These are phyloP conservation scores for Metschnikowia anglica DNA, from an alignment of 805 yeast genomes.

Conservation along the genomic window DNA sequence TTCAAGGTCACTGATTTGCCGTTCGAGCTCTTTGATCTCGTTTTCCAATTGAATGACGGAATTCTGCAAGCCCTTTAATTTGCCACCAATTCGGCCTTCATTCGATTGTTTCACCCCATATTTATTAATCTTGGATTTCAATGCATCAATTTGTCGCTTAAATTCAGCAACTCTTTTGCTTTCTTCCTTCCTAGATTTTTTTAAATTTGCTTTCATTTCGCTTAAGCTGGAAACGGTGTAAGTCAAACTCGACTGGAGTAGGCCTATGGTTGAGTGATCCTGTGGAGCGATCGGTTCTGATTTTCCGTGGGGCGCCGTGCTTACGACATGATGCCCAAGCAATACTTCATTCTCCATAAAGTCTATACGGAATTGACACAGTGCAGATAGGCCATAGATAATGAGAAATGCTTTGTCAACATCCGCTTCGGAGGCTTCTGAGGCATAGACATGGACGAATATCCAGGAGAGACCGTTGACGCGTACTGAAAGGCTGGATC, in stretches of 20 bases:
- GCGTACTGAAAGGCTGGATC: conserved; percentile 20
- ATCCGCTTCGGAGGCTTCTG: conserved; percentile 14
- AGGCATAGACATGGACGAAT: conserved; percentile 22
- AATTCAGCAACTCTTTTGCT: conserved; percentile 34
- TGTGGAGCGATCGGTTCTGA: conserved; percentile 4
- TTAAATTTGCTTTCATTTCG: conserved; percentile 25
- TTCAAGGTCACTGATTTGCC: conserved; percentile 19
- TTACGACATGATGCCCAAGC: conserved; percentile 29
- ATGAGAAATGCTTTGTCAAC: conserved; percentile 20
- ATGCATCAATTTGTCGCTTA: conserved; percentile 33
- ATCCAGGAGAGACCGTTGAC: conserved; percentile 38
- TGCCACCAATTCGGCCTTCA: conserved; percentile 36
- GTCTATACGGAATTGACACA: conserved; percentile 38
- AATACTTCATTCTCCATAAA: conserved; percentile 20
- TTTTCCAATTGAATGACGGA: conserved; percentile 38
- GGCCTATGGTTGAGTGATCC: conserved; percentile 24
- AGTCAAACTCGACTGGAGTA: conserved; percentile 34
- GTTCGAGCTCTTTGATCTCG: conserved; percentile 31
- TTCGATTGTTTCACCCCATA: conserved; percentile 24
- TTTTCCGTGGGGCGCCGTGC: conserved; percentile 23
- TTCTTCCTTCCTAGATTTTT: conserved; percentile 39
- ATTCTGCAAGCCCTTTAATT: conserved; percentile 41
- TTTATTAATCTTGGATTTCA: conserved; percentile 34
- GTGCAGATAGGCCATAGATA: conserved; percentile 38
- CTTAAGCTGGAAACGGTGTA: conserved; percentile 31